Evolutionary conservation across 257 asterid genomes (phyloP).

Genomic region (Handroanthus guayacan): DNA sequence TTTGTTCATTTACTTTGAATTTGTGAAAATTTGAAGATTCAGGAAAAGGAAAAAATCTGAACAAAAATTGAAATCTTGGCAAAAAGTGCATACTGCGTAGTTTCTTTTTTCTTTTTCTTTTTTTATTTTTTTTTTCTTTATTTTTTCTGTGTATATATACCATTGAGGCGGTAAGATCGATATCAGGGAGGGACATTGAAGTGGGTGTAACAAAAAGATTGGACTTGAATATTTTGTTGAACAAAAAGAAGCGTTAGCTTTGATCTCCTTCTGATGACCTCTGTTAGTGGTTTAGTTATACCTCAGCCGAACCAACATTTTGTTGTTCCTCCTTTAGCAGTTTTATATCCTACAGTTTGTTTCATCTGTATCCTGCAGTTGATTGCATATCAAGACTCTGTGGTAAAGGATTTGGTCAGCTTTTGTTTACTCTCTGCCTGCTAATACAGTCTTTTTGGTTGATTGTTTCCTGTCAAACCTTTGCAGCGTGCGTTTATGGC

Average conservation of each 20-base stretch:
- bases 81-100: constrained; percentile 17
- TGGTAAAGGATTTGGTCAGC: constrained; percentile 23
- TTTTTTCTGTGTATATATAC: constrained; percentile 23
- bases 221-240: background rate
- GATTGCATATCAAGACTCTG: constrained; percentile 25
- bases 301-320: background rate
- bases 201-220: constrained; percentile 24
- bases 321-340: background rate
- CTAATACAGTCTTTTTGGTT: too few relatives aligned
- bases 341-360: background rate
- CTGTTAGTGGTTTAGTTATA: background rate
- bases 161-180: constrained; percentile 18
- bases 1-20: constrained; percentile 36
- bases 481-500: too few relatives aligned
- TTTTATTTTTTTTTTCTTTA: background rate
- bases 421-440: background rate
- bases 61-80: constrained; percentile 26
- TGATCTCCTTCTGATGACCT: constrained; percentile 6
- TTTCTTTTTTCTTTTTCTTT: background rate
- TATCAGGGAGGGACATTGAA: constrained; percentile 23
- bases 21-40: constrained; percentile 31
- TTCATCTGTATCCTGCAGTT: constrained; percentile 6
- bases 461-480: too few relatives aligned
- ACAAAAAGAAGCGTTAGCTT: constrained; percentile 1
- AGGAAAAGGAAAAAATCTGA: background rate